Percentiles rank a stretch among this genome's conserved stretches.
These are phyloP conservation scores for Triticum monococcum DNA, from an alignment of 176 grass and related monocot genomes.

Conservation along the genomic window DNA sequence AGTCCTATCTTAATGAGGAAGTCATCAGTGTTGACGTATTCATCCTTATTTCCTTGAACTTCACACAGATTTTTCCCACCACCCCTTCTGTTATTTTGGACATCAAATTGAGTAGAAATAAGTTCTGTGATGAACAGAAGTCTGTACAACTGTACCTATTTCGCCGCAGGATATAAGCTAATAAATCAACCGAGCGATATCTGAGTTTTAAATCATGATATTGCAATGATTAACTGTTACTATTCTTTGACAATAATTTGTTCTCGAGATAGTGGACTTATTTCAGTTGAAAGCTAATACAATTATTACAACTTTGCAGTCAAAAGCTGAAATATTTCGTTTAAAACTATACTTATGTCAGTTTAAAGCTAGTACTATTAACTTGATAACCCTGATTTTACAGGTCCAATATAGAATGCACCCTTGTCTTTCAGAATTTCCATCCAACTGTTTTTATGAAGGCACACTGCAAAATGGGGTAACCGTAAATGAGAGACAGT, in stretches of 20 bases:
- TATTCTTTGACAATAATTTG: conserved; percentile 1
- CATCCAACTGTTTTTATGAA: conserved; percentile 99
- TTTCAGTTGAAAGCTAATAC: too few relatives aligned
- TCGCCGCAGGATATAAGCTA: background rate
- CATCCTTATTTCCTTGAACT: background rate
- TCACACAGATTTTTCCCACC: background rate
- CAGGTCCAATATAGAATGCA: conserved; percentile 99
- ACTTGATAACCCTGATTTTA: conserved; percentile 33
- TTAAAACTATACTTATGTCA: background rate
- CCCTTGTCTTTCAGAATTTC: conserved; percentile 95
- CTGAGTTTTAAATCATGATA: background rate
- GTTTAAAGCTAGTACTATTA: background rate
- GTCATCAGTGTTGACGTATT: background rate
- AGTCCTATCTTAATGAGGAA: too few relatives aligned
- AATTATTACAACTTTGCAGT: background rate
- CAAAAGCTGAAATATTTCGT: conserved; percentile 1
- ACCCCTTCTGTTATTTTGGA: background rate
- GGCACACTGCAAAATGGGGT: conserved; percentile 99
- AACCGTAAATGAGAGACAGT: conserved; percentile 93
- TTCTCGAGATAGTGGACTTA: background rate
- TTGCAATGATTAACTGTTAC: background rate
- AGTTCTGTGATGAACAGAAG: background rate
- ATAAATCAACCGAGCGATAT: background rate
- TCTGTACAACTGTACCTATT: background rate
- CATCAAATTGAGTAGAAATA: background rate